Conservation (phyloP, 306 rosid genomes). For the Spatholobus suberectus region DNA sequence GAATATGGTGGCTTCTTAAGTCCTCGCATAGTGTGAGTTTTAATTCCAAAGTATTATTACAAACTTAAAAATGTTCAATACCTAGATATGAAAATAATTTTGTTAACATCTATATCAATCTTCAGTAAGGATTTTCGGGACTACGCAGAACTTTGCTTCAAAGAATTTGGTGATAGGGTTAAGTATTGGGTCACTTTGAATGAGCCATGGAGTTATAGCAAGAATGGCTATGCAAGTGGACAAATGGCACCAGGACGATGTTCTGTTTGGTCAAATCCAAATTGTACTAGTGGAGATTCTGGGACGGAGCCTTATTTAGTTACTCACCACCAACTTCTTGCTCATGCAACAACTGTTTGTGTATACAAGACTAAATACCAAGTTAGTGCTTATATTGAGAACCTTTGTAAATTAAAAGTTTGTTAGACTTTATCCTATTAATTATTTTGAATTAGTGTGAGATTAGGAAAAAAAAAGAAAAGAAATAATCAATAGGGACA, state of each 20-base stretch:
- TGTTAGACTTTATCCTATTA: not conserved
- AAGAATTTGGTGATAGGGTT: constrained; percentile 64
- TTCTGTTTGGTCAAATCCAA: constrained; percentile 37
- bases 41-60: not conserved
- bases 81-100: not conserved
- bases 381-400: not conserved
- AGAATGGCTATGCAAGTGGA: constrained; percentile 51
- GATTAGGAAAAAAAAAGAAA: not conserved
- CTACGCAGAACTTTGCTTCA: constrained; percentile 41
- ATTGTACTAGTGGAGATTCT: constrained; percentile 39
- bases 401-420: not conserved
- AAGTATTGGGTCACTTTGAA: constrained; percentile 70
- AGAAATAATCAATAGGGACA: not conserved
- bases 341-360: constrained; percentile 24
- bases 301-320: constrained; percentile 21
- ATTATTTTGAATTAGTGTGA: not conserved
- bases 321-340: constrained; percentile 35
- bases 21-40: constrained; percentile 27
- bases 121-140: constrained; percentile 33
- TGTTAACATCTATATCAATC: not conserved
- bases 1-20: too few species aligned
- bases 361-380: constrained; percentile 37
- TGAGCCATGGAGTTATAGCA: constrained; percentile 52
- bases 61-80: not conserved
- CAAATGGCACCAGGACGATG: constrained; percentile 42